Conservation (phyloP, 2,329 filamentous ascomycete species). For the Aspergillus puulaauensis region DNA sequence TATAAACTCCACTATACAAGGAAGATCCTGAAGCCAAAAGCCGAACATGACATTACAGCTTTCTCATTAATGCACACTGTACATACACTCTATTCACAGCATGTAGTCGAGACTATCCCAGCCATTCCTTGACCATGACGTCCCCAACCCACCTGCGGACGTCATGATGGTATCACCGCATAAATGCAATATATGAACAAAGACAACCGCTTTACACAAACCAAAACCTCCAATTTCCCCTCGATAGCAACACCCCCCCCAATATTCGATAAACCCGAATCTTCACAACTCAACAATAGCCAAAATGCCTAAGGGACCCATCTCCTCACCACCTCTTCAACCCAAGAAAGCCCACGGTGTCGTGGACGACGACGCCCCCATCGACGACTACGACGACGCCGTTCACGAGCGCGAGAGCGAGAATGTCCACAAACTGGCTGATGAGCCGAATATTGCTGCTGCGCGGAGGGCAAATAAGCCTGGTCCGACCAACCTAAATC, state of each 20-base stretch:
- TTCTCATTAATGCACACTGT: neutral
- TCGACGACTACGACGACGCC: conserved; percentile 9
- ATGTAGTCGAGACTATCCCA: no score
- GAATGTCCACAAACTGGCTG: neutral
- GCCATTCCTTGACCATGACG: no score
- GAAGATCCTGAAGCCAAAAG: neutral
- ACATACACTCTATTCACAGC: neutral
- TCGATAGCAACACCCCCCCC: no score
- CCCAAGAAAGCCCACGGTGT: conserved; percentile 1
- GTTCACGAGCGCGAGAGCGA: conserved; percentile 9
- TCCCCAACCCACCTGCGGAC: no score
- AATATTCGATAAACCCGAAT: neutral
- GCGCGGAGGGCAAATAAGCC: neutral
- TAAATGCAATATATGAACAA: neutral
- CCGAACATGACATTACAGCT: neutral
- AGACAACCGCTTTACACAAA: neutral
- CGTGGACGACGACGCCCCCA: conserved; percentile 21
- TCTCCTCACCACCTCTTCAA: neutral
- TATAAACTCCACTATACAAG: neutral
- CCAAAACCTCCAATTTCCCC: no score
- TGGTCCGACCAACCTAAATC: neutral
- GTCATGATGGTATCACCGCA: no score
- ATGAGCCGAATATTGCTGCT: conserved; percentile 4
- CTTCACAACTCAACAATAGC: neutral
- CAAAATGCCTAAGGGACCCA: conserved; percentile 3